Evolutionary conservation across 2,329 filamentous ascomycete genomes (phyloP), one percentile per base, ranked within the genome.

Genomic region (Purpureocillium lavendulum): DNA sequence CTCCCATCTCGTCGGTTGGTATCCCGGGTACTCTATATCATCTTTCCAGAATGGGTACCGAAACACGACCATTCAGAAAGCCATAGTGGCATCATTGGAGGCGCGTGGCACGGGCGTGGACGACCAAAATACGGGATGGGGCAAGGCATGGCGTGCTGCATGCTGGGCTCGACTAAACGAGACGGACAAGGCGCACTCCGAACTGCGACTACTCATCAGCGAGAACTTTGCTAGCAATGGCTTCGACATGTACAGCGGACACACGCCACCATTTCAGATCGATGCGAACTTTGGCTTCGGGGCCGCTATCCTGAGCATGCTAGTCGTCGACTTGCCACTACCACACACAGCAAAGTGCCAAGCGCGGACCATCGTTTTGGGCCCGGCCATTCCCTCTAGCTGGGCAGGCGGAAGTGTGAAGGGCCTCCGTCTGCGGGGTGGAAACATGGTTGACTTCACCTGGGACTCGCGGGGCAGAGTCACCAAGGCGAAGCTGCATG

Each of bases 1-100:
- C 26, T 75, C 70, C 0, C 65, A 77, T 38, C 65, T 78, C 4
- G 57, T 66, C 1, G 73, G 73, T 33, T 77, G 73, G 72, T 67
- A 68, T 39, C 74, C 74, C 0, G 72, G 73, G 1, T 70, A 66
- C 48, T 60, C 64, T 1, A 50, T 77, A 30, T 65, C 71, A 0
- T 29, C 26, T 7, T 29, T 29, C 12, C 26, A 29, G 26, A 62
- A 61, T 0, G 58, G 63, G 30, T 52, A 55, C 1, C 51, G 49
- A 14, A 63, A 65, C 14, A 71, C 72, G 52, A 53, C 49, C 2
- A 68, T 44, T 17, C 13, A n/a, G 31, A 7, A 33, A n/a, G 31
- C 31, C 31, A n/a, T 33, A 7, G n/a, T 7, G 31, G 7, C 31
- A 7, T 8, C 8, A 7, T n/a, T 33, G 7, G 13, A 33, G 8